phyloP scores from a whole-genome alignment of 306 rosid genomes.

The Calophaca sinica region DNA sequence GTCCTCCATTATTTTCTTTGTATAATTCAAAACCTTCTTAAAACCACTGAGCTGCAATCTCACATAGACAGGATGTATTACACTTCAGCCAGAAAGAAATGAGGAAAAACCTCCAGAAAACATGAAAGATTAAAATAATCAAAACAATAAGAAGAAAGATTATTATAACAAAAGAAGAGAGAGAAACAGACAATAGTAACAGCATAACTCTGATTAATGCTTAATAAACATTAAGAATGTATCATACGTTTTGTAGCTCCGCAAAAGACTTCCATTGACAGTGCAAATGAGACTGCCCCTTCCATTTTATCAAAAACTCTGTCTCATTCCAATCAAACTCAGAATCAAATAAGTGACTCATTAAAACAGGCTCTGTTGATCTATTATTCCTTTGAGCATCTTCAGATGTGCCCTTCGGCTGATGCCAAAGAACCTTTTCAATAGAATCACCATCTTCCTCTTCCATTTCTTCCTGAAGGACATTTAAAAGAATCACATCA shows the following conservation, averaged over 20 bases:
- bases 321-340: conserved; percentile 86
- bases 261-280: conserved; percentile 95
- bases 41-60: conserved; percentile 94
- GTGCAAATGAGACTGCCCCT: conserved; percentile 98
- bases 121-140: conserved; percentile 32
- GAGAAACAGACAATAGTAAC: conserved; percentile 17
- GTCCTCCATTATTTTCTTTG: conserved; percentile 88
- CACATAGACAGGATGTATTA: conserved; percentile 47
- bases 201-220: conserved; percentile 19
- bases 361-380: conserved; percentile 78
- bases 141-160: conserved; percentile 2
- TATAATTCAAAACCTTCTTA: conserved; percentile 94
- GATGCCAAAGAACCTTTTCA: conserved; percentile 99
- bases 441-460: conserved; percentile 96
- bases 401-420: conserved; percentile 90
- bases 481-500: conserved; percentile 38
- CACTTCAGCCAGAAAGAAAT: conserved; percentile 40
- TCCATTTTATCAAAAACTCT: conserved; percentile 97
- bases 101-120: conserved; percentile 36
- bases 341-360: conserved; percentile 83
- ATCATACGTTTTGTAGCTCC: conserved; percentile 93
- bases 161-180: background rate
- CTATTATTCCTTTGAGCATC: conserved; percentile 77
- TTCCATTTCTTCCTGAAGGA: conserved; percentile 86
- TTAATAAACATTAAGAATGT: conserved; percentile 40